Conservation (phyloP, 2,329 filamentous ascomycete species). For the Teratosphaeria viscida region DNA sequence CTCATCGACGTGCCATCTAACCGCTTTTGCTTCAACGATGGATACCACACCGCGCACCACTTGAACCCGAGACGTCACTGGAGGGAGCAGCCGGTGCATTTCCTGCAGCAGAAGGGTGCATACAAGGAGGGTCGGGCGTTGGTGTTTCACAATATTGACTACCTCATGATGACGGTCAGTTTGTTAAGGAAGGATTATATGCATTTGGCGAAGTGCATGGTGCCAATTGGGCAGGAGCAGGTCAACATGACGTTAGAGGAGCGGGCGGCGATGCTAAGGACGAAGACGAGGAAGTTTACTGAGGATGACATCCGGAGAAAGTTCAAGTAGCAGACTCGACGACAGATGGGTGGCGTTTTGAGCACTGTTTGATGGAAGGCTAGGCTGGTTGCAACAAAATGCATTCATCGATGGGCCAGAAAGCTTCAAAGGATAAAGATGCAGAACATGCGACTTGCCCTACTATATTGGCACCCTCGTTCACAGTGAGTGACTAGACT, state of each 20-base stretch:
- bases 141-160: constrained; percentile 74
- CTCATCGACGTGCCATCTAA: constrained; percentile 63
- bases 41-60: constrained; percentile 73
- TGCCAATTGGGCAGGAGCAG: constrained; percentile 60
- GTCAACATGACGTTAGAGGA: constrained; percentile 55
- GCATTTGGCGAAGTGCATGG: constrained; percentile 57
- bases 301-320: constrained; percentile 54
- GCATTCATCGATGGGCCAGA: not conserved
- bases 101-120: constrained; percentile 56
- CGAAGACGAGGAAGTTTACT: constrained; percentile 55
- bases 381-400: not conserved
- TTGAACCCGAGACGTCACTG: constrained; percentile 70
- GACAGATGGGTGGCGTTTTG: not conserved
- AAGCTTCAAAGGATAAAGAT: not conserved
- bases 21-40: constrained; percentile 72
- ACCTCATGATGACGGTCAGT: constrained; percentile 51
- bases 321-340: constrained; percentile 28
- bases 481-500: too few species aligned
- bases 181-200: constrained; percentile 62
- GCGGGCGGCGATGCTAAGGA: constrained; percentile 50
- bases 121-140: constrained; percentile 60
- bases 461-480: too few species aligned
- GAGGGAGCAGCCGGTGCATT: constrained; percentile 67
- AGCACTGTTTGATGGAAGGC: not conserved
- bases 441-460: too few species aligned